Conservation (phyloP, 176 grass and related monocot genomes). For the Lolium perenne region DNA sequence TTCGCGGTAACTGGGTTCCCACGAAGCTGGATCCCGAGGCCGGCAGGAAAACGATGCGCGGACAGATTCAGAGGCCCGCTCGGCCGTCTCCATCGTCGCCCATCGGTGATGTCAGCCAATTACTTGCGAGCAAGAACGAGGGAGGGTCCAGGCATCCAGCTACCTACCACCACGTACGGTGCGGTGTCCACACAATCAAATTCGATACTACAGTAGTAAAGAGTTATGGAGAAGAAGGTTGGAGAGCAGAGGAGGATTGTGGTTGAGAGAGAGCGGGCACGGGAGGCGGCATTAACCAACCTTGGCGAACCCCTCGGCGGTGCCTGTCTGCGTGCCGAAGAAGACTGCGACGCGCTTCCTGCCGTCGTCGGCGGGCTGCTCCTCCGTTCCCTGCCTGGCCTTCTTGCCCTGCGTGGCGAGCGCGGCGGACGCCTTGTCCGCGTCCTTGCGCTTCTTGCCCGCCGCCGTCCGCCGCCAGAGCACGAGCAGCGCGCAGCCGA, state of each 20-base stretch:
- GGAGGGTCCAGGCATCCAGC: background rate
- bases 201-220: background rate
- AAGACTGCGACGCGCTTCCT: conserved; percentile 62
- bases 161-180: background rate
- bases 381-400: conserved; percentile 2
- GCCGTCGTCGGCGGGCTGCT: background rate
- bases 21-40: too few relatives aligned
- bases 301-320: conserved; percentile 93
- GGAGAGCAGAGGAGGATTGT: background rate
- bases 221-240: background rate
- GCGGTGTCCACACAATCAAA: background rate
- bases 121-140: background rate
- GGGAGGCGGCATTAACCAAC: background rate
- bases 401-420: background rate
- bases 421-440: background rate
- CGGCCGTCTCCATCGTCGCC: too few relatives aligned
- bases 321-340: conserved; percentile 94
- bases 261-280: background rate
- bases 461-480: conserved; percentile 55
- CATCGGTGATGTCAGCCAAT: background rate
- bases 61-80: too few relatives aligned
- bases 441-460: conserved; percentile 53
- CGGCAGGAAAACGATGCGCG: too few relatives aligned
- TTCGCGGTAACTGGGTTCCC: background rate
- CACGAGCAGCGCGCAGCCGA: conserved; percentile 72